Base-by-base conservation (phyloP, 2,329 filamentous ascomycete genomes). In the Tolypocladium guangdongense region DNA sequence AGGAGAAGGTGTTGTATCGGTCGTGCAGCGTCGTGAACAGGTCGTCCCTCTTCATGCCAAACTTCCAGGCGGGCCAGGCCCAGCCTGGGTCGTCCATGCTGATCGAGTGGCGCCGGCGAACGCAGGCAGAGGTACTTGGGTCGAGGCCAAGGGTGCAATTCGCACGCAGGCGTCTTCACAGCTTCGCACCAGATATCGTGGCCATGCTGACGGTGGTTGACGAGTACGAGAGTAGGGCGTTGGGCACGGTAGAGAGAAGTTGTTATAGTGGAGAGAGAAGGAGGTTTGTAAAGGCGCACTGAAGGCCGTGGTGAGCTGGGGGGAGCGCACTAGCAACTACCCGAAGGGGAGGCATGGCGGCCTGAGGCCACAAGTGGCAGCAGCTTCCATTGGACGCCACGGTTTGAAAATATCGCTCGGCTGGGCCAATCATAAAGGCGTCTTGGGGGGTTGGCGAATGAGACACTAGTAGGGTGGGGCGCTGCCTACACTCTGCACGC, bases 61-160 rank as follows among this genome's bases (percentile, higher is more conserved):
- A 83, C 66, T 82, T 82, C 79, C 80, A 83, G 60, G 76, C 74
- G 45, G 80, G 80, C 80, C 80, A 83, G 60, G 73, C 70, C 63
- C 67, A 71, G 58, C 66, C 71, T 35, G 72, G 73, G 53, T 81
- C 78, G 67, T 82, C 78, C 80, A 83, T 82, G 56, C 61, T 61
- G 62, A 62, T 36, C 38, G 57, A 33, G 27, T n/a, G 46, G 41
- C 32, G 24, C 38, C 32, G 20, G 32, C 30, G 48, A 18, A 53
- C 33, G 53, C 43, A 51, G 51, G 43, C 47, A 33, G n/a, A 35
- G 20, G 46, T 20, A n/a, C 20, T 7, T 18, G 39, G 22, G 27
- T 22, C 18, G 48, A 33, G 33, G 50, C 50, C 50, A 35, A 3
- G 45, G 47, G 55, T 53, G 51, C 53, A 47, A n/a, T 48, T 32